Evolutionary conservation across 805 yeast species (phyloP).

Genomic region (Pichia membranifaciens): DNA sequence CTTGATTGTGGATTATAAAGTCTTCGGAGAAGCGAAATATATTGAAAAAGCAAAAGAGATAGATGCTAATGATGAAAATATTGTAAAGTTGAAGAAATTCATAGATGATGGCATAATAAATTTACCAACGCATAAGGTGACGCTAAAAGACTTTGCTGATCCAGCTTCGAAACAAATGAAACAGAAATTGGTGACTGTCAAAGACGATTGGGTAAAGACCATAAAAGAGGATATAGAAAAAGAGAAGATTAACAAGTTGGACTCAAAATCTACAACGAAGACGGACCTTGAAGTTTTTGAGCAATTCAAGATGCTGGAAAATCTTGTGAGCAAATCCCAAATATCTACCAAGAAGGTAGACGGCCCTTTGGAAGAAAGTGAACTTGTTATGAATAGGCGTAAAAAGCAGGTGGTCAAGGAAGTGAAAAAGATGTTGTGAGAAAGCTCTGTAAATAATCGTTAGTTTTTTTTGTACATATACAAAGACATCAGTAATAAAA

Average conservation of each 20-base stretch:
- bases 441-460: background rate
- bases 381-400: conserved; percentile 12
- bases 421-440: conserved; percentile 11
- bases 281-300: conserved; percentile 14
- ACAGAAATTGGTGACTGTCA: conserved; percentile 23
- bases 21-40: conserved; percentile 8
- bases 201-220: conserved; percentile 17
- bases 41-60: conserved; percentile 8
- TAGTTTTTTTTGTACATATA: background rate
- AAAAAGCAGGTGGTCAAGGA: conserved; percentile 12
- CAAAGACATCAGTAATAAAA: background rate
- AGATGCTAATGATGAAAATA: conserved; percentile 15
- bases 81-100: conserved; percentile 14
- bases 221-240: conserved; percentile 8
- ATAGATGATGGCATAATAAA: conserved; percentile 18
- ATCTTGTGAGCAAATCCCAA: conserved; percentile 17
- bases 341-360: conserved; percentile 11
- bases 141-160: conserved; percentile 14
- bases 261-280: conserved; percentile 3
- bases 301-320: conserved; percentile 19
- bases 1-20: conserved; percentile 20
- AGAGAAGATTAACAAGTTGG: background rate
- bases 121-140: conserved; percentile 24
- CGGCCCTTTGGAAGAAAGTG: conserved; percentile 4
- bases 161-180: conserved; percentile 13